Conservation (phyloP, 2,329 filamentous ascomycete genomes). For the Aspergillus sojae region DNA sequence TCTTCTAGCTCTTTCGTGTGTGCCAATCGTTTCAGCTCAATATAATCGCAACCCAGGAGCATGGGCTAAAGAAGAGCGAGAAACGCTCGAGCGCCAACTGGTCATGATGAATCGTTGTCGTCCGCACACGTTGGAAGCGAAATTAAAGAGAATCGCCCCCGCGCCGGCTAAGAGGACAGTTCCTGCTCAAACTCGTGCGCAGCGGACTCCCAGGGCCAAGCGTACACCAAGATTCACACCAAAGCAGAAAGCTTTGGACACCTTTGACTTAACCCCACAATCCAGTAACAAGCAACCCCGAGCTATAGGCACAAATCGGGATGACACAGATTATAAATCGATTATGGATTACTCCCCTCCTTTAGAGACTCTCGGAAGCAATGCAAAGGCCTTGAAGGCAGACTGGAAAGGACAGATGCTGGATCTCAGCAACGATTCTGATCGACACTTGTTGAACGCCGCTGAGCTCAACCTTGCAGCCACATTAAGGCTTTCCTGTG, state of each 20-base stretch:
- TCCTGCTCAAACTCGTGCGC: slow-evolving; percentile 30
- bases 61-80: slow-evolving; percentile 46
- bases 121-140: slow-evolving; percentile 30
- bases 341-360: slow-evolving; percentile 75
- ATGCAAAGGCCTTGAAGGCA: slow-evolving; percentile 73
- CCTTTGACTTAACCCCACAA: slow-evolving; percentile 38
- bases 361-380: slow-evolving; percentile 64
- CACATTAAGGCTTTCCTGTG: slow-evolving; percentile 78
- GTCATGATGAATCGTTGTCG: slow-evolving; percentile 44
- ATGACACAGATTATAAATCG: slow-evolving; percentile 78
- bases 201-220: slow-evolving; percentile 37
- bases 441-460: slow-evolving; percentile 71
- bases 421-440: slow-evolving; percentile 72
- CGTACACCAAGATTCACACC: slow-evolving; percentile 46
- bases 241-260: slow-evolving; percentile 41
- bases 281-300: slow-evolving; percentile 47
- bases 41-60: slow-evolving; percentile 50
- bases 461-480: slow-evolving; percentile 78
- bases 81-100: slow-evolving; percentile 45
- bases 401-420: slow-evolving; percentile 84
- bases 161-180: slow-evolving; percentile 37
- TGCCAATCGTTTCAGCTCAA: slow-evolving; percentile 44
- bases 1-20: slow-evolving; percentile 46
- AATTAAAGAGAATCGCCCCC: slow-evolving; percentile 45
- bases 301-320: slow-evolving; percentile 63